These are phyloP conservation scores for Phytophthora tentaculata DNA, from an alignment of 352 stramenopile species.

Conservation along the genomic window DNA sequence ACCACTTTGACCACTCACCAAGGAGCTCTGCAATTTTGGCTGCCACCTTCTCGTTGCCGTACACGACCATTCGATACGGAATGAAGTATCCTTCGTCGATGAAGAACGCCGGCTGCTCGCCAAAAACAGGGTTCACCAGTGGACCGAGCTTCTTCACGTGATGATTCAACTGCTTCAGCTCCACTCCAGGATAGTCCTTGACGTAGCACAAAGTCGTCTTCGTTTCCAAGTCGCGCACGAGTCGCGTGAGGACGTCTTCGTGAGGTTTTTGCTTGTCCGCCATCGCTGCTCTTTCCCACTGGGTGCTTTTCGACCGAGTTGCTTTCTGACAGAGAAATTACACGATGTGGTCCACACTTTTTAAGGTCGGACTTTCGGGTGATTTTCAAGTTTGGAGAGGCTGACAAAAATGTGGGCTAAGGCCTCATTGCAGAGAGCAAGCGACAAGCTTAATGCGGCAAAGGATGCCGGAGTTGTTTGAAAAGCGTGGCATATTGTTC, in stretches of 20 bases:
- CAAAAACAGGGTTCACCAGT: conserved; percentile 25
- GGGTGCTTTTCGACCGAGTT: no score
- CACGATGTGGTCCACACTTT: no score
- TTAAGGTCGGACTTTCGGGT: no score
- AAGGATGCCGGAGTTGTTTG: no score
- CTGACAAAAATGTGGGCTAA: no score
- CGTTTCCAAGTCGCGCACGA: conserved; percentile 33
- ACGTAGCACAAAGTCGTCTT: conserved; percentile 34
- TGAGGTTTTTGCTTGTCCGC: no score
- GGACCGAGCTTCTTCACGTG: conserved; percentile 24
- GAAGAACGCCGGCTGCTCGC: conserved; percentile 31
- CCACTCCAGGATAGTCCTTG: conserved; percentile 7
- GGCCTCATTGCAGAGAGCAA: no score
- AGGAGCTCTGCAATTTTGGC: background rate
- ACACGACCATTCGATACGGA: conserved; percentile 21
- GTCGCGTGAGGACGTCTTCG: conserved; percentile 5
- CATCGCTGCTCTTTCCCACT: no score
- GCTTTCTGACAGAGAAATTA: no score
- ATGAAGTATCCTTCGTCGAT: conserved; percentile 30
- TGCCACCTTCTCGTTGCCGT: conserved; percentile 22
- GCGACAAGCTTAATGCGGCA: no score
- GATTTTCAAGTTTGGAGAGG: no score
- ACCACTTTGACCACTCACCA: conserved; percentile 1
- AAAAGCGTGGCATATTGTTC: no score
- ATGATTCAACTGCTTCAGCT: conserved; percentile 29